phyloP scores from a whole-genome alignment of 192 early-diverging fungal genomes.

The Backusella psychrophila region DNA sequence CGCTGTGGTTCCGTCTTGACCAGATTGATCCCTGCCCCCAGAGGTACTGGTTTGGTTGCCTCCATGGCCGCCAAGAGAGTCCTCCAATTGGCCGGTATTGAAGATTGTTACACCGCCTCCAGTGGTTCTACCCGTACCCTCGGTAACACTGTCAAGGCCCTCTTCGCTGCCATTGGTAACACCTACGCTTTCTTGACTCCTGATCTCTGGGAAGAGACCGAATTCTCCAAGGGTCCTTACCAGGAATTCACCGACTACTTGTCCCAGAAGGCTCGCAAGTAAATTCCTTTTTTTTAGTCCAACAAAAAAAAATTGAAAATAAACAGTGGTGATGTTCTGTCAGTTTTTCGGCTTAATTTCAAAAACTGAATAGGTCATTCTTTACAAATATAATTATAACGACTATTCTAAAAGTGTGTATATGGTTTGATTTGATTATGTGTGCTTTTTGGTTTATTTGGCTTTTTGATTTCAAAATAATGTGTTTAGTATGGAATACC shows the following conservation, averaged over 20 bases:
- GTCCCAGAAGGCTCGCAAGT: slow-evolving; percentile 46
- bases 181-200: slow-evolving; percentile 98
- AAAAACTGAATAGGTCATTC: slow-evolving; percentile 3
- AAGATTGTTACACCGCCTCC: slow-evolving; percentile 96
- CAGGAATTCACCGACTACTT: slow-evolving; percentile 88
- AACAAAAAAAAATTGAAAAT: background rate
- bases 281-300: slow-evolving; percentile 18
- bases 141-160: slow-evolving; percentile 99
- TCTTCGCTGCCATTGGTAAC: slow-evolving; percentile 94
- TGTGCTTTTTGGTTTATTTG: background rate
- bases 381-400: background rate
- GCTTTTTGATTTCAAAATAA: background rate
- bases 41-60: slow-evolving; percentile 99
- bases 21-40: slow-evolving; percentile 96
- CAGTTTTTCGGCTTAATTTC: background rate
- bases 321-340: background rate
- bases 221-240: slow-evolving; percentile 86
- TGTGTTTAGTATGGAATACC: slow-evolving; percentile 38
- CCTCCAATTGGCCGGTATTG: slow-evolving; percentile 94
- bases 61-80: slow-evolving; percentile 98
- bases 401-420: background rate
- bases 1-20: slow-evolving; percentile 92
- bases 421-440: background rate
- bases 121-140: slow-evolving; percentile 97
- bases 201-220: slow-evolving; percentile 92